Evolutionary conservation across 2,329 filamentous ascomycete genomes (phyloP), one percentile per base, ranked within the genome.

Genomic region (Intubia oerlemansii): DNA sequence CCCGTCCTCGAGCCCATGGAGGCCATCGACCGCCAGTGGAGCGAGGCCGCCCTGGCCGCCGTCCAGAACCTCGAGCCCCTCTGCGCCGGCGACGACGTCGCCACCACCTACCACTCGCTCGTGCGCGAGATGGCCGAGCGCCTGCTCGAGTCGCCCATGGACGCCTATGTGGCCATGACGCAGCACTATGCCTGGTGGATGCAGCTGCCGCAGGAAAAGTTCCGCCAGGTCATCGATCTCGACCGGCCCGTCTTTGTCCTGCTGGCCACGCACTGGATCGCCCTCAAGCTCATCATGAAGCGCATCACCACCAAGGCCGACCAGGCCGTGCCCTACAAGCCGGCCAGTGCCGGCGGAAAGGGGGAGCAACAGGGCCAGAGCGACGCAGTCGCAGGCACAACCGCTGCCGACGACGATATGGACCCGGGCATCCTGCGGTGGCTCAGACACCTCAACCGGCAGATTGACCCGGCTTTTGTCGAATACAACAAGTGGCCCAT

Each of bases 121-220:
- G 41, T 68, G 3, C 29, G 52, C 16, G 49, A 50, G 1, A 59
- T 63, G 38, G 53, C 61, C 2, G 46, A 57, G 39, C 58, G 62
- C 22, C 56, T 67, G 18, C 54, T 58, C 23, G 53, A 54, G 15
- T 59, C 57, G 29, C 62, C 63, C 2, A 62, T 57, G 36, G 53
- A 56, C 62, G 62, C 60, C 11, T 65, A 64, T 39, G 48, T 54
- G 35, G 46, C 53, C n/a, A 51, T 65, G 29, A 50, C 49, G 24
- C 45, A 50, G 30, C 59, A 63, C 38, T 66, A 62, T 40, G 50
- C 42, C 4, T 67, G 62, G 62, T 66, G 62, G 62, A 66, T 66
- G 51, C 51, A 60, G 42, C 50, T 67, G 7, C 55, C 60, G 7
- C 61, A 66, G 36, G 48, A 51, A 20, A 47, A 53, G 27, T 66